Evolutionary conservation across 176 grass and related monocot genomes (phyloP).

Genomic region (Phragmites australis): DNA sequence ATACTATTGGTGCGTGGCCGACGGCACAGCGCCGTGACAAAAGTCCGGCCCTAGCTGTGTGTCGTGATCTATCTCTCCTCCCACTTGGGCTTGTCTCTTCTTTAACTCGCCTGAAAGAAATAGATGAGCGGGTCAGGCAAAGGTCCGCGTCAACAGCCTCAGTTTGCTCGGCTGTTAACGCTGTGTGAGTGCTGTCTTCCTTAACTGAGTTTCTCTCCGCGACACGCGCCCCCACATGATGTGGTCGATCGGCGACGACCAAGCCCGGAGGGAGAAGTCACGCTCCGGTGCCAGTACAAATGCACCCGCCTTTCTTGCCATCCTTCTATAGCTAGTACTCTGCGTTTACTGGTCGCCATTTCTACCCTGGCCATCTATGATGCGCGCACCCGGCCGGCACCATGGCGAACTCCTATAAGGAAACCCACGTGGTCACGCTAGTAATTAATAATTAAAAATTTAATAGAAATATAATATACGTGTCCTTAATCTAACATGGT

Average conservation of each 20-base stretch:
- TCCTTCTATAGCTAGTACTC: not conserved
- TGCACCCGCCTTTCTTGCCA: not conserved
- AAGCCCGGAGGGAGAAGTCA: not conserved
- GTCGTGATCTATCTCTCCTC: conserved; percentile 27
- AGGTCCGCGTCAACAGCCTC: conserved; percentile 34
- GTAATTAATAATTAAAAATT: too few species aligned
- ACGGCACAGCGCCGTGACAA: conserved; percentile 9
- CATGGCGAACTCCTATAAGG: conserved; percentile 29
- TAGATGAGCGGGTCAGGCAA: conserved; percentile 39
- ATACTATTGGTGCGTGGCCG: too few species aligned
- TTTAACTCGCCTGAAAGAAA: conserved; percentile 26
- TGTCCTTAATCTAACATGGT: too few species aligned
- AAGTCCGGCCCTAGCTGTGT: not conserved
- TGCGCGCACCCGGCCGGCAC: not conserved
- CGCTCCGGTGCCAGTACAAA: conserved; percentile 18
- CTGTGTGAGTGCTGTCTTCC: conserved; percentile 15
- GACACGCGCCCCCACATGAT: conserved; percentile 26
- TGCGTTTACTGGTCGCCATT: not conserved
- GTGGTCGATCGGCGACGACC: not conserved
- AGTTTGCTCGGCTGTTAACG: conserved; percentile 30
- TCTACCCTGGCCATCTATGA: too few species aligned
- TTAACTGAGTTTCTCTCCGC: not conserved
- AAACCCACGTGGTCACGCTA: conserved; percentile 24
- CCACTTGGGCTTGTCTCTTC: conserved; percentile 43
- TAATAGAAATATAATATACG: too few species aligned